Conservation (phyloP, 129 eudicot genomes). For the Centella asiatica region DNA sequence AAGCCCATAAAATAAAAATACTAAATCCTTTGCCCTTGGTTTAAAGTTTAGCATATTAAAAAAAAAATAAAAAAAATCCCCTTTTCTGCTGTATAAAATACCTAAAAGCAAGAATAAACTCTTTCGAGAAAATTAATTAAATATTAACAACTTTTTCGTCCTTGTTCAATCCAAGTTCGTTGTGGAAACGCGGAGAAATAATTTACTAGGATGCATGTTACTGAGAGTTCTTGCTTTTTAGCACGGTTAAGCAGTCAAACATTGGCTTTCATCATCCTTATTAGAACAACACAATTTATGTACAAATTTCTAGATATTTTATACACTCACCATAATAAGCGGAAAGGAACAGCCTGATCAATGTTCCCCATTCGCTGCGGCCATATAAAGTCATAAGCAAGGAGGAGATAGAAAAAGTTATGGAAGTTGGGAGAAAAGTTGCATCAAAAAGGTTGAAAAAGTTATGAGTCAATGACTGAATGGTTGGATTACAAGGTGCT, state of each 20-base stretch:
- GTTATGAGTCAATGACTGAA: too few species aligned
- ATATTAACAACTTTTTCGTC: too few species aligned
- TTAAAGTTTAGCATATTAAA: too few species aligned
- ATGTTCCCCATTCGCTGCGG: conserved; percentile 95
- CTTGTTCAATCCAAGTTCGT: conserved; percentile 87
- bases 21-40: too few species aligned
- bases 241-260: background rate
- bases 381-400: conserved; percentile 4
- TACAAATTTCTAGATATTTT: background rate
- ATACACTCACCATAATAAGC: conserved; percentile 58
- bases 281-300: background rate
- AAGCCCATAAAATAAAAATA: too few species aligned
- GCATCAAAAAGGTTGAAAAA: background rate
- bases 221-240: background rate
- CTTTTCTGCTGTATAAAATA: too few species aligned
- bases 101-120: too few species aligned
- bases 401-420: background rate
- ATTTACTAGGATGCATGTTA: conserved; percentile 10
- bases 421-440: background rate
- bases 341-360: conserved; percentile 91
- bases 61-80: too few species aligned
- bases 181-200: conserved; percentile 26
- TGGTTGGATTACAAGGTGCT: too few species aligned
- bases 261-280: background rate
- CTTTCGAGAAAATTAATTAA: too few species aligned